phyloP scores from a whole-genome alignment of 2,329 filamentous ascomycete species.

The Orbilia blumenaviensis region DNA sequence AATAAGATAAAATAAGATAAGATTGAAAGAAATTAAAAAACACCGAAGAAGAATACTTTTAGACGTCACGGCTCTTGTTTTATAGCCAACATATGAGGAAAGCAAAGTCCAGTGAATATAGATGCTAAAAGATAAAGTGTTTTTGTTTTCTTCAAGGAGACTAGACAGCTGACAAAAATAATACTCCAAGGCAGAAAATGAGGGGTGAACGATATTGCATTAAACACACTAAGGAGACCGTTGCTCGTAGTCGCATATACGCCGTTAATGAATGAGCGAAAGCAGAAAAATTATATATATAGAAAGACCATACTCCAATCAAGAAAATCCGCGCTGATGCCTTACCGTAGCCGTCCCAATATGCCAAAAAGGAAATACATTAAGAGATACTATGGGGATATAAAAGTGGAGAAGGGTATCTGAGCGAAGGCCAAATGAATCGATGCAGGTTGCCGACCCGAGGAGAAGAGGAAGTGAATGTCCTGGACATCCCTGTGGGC shows the following conservation, averaged over 20 bases:
- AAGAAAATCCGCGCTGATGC: slow-evolving; percentile 25
- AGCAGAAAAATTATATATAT: neutral
- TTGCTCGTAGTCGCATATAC: slow-evolving; percentile 43
- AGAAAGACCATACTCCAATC: slow-evolving; percentile 24
- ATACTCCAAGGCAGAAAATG: neutral
- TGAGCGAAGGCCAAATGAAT: neutral
- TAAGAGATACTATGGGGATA: neutral
- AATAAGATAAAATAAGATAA: too few species aligned
- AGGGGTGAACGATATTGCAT: neutral
- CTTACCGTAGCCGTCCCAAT: slow-evolving; percentile 30
- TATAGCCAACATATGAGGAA: too few species aligned
- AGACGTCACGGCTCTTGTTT: too few species aligned
- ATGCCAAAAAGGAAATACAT: slow-evolving; percentile 33
- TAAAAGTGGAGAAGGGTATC: slow-evolving; percentile 37
- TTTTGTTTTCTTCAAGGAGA: too few species aligned
- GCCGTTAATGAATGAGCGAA: slow-evolving; percentile 20
- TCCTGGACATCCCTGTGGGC: neutral
- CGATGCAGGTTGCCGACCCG: slow-evolving; percentile 11
- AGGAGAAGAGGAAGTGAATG: neutral
- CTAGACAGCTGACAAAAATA: neutral
- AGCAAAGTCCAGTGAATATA: too few species aligned
- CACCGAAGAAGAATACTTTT: too few species aligned
- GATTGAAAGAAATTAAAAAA: too few species aligned
- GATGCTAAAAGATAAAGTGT: too few species aligned
- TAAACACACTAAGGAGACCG: slow-evolving; percentile 14